Percentiles rank a stretch among this genome's conserved stretches.
These are phyloP conservation scores for Candida frijolesensis DNA, from an alignment of 1,139 yeast species.

Conservation along the genomic window DNA sequence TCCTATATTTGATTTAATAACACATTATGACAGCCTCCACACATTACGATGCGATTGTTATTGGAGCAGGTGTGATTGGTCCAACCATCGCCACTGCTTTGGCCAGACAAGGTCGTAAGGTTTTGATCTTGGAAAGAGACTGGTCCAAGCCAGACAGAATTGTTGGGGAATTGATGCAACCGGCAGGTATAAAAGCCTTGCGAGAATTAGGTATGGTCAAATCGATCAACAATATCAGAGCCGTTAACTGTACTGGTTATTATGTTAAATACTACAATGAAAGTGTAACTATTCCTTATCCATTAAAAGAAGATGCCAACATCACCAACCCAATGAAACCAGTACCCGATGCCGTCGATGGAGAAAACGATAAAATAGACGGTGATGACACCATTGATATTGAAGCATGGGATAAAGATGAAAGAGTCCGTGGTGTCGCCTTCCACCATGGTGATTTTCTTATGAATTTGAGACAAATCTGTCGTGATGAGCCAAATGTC, in stretches of 20 bases:
- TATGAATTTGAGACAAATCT: conserved; percentile 73
- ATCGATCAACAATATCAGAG: conserved; percentile 80
- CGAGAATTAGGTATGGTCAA: conserved; percentile 78
- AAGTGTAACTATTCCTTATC: conserved; percentile 66
- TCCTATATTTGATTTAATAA: neutral
- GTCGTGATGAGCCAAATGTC: conserved; percentile 66
- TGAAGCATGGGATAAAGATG: conserved; percentile 60
- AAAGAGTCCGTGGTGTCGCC: conserved; percentile 73
- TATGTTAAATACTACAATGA: conserved; percentile 68
- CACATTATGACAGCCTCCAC: conserved; percentile 2
- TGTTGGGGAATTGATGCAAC: conserved; percentile 96
- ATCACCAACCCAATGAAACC: conserved; percentile 47
- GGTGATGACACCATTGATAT: conserved; percentile 51
- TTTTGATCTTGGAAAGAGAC: conserved; percentile 79
- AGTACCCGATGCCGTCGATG: conserved; percentile 55
- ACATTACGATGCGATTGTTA: conserved; percentile 62
- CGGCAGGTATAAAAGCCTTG: conserved; percentile 86
- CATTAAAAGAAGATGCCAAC: conserved; percentile 56
- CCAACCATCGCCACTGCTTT: conserved; percentile 89
- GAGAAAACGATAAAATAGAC: conserved; percentile 56
- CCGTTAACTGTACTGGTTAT: conserved; percentile 78
- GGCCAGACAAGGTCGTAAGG: conserved; percentile 86
- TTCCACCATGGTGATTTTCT: conserved; percentile 93
- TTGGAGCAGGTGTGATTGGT: conserved; percentile 97
- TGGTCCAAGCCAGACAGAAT: conserved; percentile 93